Percentiles rank a stretch among this genome's conserved stretches.
phyloP scores from a whole-genome alignment of 225 moss, liverwort and hornwort species.

The Climacium dendroides region DNA sequence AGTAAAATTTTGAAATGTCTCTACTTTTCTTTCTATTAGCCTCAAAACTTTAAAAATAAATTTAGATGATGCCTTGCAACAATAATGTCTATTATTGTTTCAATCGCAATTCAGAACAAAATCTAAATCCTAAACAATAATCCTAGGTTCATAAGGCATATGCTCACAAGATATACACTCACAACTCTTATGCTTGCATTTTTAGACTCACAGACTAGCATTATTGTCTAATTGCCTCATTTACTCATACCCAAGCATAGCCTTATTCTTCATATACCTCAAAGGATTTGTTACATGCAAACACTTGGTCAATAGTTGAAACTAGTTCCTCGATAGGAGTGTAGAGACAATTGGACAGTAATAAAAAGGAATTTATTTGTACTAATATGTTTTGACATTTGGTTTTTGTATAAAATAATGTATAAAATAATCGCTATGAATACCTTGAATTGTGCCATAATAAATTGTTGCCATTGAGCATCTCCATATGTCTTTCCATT shows the following conservation, averaged over 20 bases:
- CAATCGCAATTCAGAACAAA: too few relatives aligned
- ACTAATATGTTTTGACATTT: background rate
- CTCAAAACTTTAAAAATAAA: too few relatives aligned
- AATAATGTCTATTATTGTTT: too few relatives aligned
- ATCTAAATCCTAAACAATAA: too few relatives aligned
- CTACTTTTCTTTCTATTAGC: too few relatives aligned
- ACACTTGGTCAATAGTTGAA: background rate
- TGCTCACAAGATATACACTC: too few relatives aligned
- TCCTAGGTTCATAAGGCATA: too few relatives aligned
- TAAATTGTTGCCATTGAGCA: background rate
- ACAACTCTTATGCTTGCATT: too few relatives aligned
- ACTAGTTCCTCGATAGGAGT: fast-evolving
- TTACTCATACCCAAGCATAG: fast-evolving
- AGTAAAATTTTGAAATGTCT: too few relatives aligned
- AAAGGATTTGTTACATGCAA: background rate
- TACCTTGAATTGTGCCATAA: fast-evolving
- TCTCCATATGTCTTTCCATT: background rate
- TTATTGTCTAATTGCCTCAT: background rate
- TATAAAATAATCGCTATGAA: background rate
- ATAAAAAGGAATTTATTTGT: background rate
- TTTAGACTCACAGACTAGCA: too few relatives aligned
- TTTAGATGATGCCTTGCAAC: too few relatives aligned
- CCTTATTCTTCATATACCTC: background rate
- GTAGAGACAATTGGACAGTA: fast-evolving
- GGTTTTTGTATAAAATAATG: fast-evolving